Evolutionary conservation across 306 rosid genomes (phyloP), one percentile per base, ranked within the genome.

Genomic region (Malus sylvestris): DNA sequence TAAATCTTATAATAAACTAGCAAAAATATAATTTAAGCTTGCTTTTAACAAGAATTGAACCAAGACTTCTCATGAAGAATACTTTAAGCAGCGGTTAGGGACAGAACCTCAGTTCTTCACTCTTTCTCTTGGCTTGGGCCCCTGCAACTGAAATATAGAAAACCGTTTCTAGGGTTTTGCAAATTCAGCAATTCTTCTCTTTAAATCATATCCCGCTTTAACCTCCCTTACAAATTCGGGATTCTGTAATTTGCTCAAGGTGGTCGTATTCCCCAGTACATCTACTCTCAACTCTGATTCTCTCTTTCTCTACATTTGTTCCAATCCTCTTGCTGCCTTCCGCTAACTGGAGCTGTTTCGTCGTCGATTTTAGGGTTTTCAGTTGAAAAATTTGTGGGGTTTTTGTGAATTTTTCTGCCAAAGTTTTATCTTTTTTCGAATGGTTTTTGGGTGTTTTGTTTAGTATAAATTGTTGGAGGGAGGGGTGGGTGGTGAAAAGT

Each of bases 121-220:
- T 38, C 42, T 0, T 38, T 38, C 42, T 38, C 9, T 1, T 38
- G 42, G 42, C 42, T 53, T 71, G 6, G 45, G 42, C 22, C 61
- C 33, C n/a, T 18, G 68, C 33, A 0, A n/a, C 25, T 51, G 0
- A 29, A 40, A 20, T 16, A 40, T 19, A 6, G 58, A 30, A 30
- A 60, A 46, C 45, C 45, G 35, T 73, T 68, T 77, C 60, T 84
- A 84, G 87, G 87, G 85, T 78, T 80, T 83, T 29, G 20, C 38
- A 20, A 18, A n/a, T 30, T 29, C 52, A 25, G 59, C 71, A 3
- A 8, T 33, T 33, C 73, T 55, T 46, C 75, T 60, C 61, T 52
- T 30, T 64, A 18, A 32, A 51, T 29, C 42, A 64, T 38, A 32
- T 64, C 72, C 13, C 60, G 18, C 65, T 45, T 60, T 12, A 38